phyloP scores from a whole-genome alignment of 768 basidiomycete genomes.

The Filobasidium wieringae region DNA sequence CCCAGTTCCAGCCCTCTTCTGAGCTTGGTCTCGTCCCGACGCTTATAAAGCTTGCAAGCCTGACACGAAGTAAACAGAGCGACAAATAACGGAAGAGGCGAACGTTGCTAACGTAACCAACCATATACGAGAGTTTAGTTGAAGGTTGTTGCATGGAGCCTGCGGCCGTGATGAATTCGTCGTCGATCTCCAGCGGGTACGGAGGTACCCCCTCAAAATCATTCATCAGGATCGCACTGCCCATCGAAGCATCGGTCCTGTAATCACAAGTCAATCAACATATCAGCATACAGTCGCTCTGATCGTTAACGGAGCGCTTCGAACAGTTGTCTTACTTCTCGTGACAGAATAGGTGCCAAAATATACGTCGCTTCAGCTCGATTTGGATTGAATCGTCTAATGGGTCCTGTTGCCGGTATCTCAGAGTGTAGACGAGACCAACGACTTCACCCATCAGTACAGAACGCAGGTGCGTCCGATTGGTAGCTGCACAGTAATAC shows the following conservation, averaged over 20 bases:
- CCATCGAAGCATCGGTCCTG: constrained; percentile 23
- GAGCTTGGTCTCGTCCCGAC: too few relatives aligned
- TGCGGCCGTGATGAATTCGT: constrained; percentile 22
- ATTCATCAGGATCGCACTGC: constrained; percentile 14
- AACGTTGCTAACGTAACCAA: constrained; percentile 18
- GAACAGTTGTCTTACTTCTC: constrained; percentile 24
- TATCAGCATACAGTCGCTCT: neutral
- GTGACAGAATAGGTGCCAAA: constrained; percentile 21
- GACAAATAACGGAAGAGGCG: constrained; percentile 20
- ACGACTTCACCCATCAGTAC: too few relatives aligned
- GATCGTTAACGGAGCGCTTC: too few relatives aligned
- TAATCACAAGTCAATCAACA: too few relatives aligned
- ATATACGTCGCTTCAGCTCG: constrained; percentile 19
- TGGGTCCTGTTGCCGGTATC: too few relatives aligned
- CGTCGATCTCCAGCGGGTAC: constrained; percentile 23
- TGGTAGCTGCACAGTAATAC: too few relatives aligned
- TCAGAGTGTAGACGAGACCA: too few relatives aligned
- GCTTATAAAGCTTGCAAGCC: constrained; percentile 8
- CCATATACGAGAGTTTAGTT: constrained; percentile 18
- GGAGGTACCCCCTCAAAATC: constrained; percentile 22
- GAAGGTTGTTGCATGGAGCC: constrained; percentile 15
- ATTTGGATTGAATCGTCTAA: too few relatives aligned
- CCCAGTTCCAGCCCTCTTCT: constrained; percentile 9
- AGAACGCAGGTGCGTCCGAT: too few relatives aligned
- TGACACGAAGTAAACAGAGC: constrained; percentile 20